Conservation (phyloP, 495 filamentous ascomycete species). For the Aspergillus mulundensis region DNA sequence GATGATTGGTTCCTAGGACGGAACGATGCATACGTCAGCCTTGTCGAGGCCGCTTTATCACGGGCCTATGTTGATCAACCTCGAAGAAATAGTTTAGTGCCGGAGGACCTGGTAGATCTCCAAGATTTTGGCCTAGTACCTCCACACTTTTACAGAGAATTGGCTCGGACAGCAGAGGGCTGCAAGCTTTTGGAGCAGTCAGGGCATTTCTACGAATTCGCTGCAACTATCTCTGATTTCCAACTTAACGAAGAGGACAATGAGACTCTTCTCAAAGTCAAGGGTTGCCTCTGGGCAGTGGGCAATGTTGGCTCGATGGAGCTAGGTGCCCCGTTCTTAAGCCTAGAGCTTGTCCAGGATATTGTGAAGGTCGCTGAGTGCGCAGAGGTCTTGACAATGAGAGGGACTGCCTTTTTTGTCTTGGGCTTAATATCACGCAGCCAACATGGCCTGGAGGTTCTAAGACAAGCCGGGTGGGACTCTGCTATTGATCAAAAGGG, state of each 20-base stretch:
- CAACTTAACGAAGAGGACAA: constrained; percentile 77
- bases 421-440: constrained; percentile 89
- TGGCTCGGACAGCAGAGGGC: constrained; percentile 87
- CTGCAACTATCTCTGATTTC: constrained; percentile 77
- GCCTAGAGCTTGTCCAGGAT: constrained; percentile 75
- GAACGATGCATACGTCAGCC: constrained; percentile 87
- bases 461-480: constrained; percentile 86
- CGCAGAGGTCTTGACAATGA: constrained; percentile 83
- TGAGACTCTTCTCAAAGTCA: constrained; percentile 88
- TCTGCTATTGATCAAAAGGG: constrained; percentile 81
- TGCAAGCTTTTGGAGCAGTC: constrained; percentile 87
- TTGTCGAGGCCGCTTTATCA: constrained; percentile 95
- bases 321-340: constrained; percentile 86
- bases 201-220: constrained; percentile 93
- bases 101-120: constrained; percentile 55
- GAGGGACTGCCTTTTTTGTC: constrained; percentile 95
- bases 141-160: constrained; percentile 94
- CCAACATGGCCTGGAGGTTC: constrained; percentile 83
- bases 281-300: constrained; percentile 95
- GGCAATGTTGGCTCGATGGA: constrained; percentile 99
- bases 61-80: constrained; percentile 69
- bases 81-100: constrained; percentile 36
- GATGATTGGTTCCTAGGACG: constrained; percentile 97
- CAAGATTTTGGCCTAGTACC: constrained; percentile 69
- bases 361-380: constrained; percentile 83